phyloP scores from a whole-genome alignment of 495 filamentous ascomycete species.

The Neurospora hispaniola region DNA sequence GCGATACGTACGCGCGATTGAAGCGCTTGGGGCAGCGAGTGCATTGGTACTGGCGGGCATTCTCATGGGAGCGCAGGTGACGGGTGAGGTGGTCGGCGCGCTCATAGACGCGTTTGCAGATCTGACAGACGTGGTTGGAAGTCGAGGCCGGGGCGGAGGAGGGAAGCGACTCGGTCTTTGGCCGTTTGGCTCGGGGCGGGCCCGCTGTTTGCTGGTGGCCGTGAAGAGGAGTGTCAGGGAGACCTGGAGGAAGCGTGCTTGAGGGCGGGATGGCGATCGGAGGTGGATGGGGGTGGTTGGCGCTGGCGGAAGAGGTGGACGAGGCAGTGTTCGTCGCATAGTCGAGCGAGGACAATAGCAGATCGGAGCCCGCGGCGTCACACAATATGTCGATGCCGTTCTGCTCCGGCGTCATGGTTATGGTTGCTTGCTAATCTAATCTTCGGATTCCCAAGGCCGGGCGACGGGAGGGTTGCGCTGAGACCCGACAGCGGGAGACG shows the following conservation, averaged over 20 bases:
- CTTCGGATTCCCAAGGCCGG: background rate
- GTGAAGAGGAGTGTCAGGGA: background rate
- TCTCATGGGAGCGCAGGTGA: constrained; percentile 18
- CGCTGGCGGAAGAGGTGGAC: background rate
- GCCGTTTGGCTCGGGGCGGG: constrained; percentile 5
- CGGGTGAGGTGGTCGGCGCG: constrained; percentile 17
- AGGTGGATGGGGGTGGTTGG: background rate
- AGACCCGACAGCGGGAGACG: background rate
- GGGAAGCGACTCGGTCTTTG: constrained; percentile 2
- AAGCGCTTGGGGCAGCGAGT: constrained; percentile 15
- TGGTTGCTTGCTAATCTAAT: background rate
- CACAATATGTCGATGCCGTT: constrained; percentile 17
- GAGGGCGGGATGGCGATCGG: background rate
- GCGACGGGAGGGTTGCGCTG: background rate
- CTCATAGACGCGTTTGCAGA: constrained; percentile 15
- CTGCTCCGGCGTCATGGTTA: constrained; percentile 8
- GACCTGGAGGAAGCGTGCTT: background rate
- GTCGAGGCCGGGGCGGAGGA: background rate
- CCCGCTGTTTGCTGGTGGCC: background rate
- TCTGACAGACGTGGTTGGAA: constrained; percentile 12
- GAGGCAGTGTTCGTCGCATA: background rate
- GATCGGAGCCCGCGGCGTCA: constrained; percentile 13
- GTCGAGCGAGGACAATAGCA: background rate
- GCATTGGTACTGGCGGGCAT: constrained; percentile 17
- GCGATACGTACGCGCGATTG: constrained; percentile 14